Evolutionary conservation across 2,329 filamentous ascomycete species (phyloP), one percentile per base, ranked within the genome.

Genomic region (Apiospora rasikravindrae): DNA sequence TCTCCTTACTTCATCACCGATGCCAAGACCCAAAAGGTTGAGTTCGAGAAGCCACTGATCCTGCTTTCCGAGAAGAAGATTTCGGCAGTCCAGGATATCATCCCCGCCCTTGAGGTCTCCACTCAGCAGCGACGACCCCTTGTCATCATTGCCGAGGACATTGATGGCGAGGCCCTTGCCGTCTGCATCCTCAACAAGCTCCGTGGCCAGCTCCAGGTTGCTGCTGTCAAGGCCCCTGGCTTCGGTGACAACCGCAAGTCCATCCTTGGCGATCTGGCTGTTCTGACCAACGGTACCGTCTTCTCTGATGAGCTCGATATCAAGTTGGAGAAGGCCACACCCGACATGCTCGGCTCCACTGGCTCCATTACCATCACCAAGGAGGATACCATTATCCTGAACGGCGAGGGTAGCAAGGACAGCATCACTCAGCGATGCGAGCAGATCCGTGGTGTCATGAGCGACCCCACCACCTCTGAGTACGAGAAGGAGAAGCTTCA

Each of bases 401-500:
- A 99, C 85, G 96, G 96, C 72, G 95, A 98, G 81, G 96, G 96
- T 76, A 93, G 88, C 92, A 98, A 98, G 90, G 96, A 99, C 82
- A 84, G 89, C 77, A 97, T 99, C 80, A 86, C 93, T 76, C 95
- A 98, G 89, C 94, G 96, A 83, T 98, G 96, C 86, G 96, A 99
- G 88, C 96, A 99, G 89, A 99, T 99, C 86, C 95, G 96, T 78
- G 95, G 96, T 78, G 95, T 98, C 85, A 98, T 98, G 88, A 89
- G 88, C 75, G 96, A 99, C 87, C 93, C 96, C 77, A 92, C 90
- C 79, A 99, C 96, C 76, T 98, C 95, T 68, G 96, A 99, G 82
- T 99, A 99, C 87, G 96, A 99, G 91, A 98, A 98, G 91, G 96
- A 99, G 93, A 99, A 99, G 92, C 94, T 99, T 77, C 96, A 98